phyloP scores from a whole-genome alignment of 805 yeast species.

The Candida pini region DNA sequence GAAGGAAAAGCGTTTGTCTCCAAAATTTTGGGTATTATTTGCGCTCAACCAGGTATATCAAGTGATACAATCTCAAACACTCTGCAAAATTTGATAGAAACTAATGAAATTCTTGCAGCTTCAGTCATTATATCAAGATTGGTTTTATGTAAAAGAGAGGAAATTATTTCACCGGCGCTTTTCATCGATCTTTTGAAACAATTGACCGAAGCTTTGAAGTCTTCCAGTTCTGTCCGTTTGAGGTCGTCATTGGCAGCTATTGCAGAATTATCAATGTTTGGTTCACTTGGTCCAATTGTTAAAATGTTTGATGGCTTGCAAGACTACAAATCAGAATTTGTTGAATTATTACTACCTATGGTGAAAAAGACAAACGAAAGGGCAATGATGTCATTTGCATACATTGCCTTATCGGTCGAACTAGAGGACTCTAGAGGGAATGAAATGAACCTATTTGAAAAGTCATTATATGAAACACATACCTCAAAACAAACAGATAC shows the following conservation, averaged over 20 bases:
- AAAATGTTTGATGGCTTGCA: constrained; percentile 17
- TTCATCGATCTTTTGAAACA: constrained; percentile 11
- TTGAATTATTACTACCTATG: constrained; percentile 28
- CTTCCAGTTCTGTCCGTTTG: constrained; percentile 18
- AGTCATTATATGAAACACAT: constrained; percentile 50
- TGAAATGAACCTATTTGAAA: constrained; percentile 30
- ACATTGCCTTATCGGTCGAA: constrained; percentile 38
- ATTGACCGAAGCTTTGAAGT: constrained; percentile 18
- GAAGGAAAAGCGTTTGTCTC: constrained; percentile 20
- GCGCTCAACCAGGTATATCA: constrained; percentile 31
- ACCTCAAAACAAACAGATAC: constrained; percentile 68
- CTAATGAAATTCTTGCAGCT: constrained; percentile 24
- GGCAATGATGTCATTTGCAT: constrained; percentile 52
- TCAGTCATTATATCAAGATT: constrained; percentile 46
- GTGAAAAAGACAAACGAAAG: constrained; percentile 55
- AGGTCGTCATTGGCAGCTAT: constrained; percentile 32
- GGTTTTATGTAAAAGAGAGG: constrained; percentile 27
- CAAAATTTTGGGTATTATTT: constrained; percentile 24
- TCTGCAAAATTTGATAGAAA: constrained; percentile 5
- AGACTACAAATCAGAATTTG: constrained; percentile 20
- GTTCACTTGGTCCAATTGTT: constrained; percentile 35
- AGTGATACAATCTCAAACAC: constrained; percentile 8
- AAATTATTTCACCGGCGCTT: constrained; percentile 9
- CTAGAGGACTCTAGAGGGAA: constrained; percentile 21
- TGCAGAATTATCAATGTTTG: constrained; percentile 41